Percentiles rank a stretch among this genome's conserved stretches.
Evolutionary conservation across 2,329 filamentous ascomycete species (phyloP).

Genomic region (Ophiocordyceps unilateralis): DNA sequence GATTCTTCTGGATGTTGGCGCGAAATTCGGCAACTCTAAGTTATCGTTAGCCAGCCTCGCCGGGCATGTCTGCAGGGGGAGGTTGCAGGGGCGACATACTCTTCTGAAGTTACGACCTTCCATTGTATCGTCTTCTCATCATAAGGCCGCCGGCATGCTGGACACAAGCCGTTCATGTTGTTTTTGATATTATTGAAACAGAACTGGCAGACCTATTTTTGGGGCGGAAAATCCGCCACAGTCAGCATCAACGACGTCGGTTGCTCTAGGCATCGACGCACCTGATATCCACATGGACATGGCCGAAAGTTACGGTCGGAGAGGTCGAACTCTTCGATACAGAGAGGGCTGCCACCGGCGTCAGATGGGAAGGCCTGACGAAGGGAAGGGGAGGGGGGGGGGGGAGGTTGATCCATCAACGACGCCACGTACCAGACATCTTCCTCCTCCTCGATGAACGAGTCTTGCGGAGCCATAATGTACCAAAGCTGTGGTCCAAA

Average conservation of each 20-base stretch:
- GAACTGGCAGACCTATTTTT: slow-evolving; percentile 81
- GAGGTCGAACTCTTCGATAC: slow-evolving; percentile 96
- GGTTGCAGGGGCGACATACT: slow-evolving; percentile 41
- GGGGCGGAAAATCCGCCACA: background rate
- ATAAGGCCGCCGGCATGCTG: slow-evolving; percentile 90
- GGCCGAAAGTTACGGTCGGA: slow-evolving; percentile 94
- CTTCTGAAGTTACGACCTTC: slow-evolving; percentile 87
- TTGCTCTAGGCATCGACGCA: slow-evolving; percentile 22
- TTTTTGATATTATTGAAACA: slow-evolving; percentile 99
- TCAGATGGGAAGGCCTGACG: background rate
- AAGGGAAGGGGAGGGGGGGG: background rate
- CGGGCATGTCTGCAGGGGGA: background rate
- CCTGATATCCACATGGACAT: slow-evolving; percentile 96
- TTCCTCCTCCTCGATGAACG: slow-evolving; percentile 55
- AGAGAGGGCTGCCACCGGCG: slow-evolving; percentile 57
- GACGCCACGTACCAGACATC: slow-evolving; percentile 41
- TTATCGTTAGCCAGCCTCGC: slow-evolving; percentile 2
- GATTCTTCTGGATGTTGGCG: slow-evolving; percentile 69
- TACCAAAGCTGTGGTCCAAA: slow-evolving; percentile 4
- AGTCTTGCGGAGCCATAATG: slow-evolving; percentile 51
- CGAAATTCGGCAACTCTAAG: slow-evolving; percentile 55
- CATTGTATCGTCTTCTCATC: slow-evolving; percentile 96
- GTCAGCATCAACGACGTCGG: background rate
- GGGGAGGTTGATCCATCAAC: no score
- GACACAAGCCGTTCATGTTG: slow-evolving; percentile 92